Evolutionary conservation across 2,329 filamentous ascomycete species (phyloP).

Genomic region (Cytospora piceicola): DNA sequence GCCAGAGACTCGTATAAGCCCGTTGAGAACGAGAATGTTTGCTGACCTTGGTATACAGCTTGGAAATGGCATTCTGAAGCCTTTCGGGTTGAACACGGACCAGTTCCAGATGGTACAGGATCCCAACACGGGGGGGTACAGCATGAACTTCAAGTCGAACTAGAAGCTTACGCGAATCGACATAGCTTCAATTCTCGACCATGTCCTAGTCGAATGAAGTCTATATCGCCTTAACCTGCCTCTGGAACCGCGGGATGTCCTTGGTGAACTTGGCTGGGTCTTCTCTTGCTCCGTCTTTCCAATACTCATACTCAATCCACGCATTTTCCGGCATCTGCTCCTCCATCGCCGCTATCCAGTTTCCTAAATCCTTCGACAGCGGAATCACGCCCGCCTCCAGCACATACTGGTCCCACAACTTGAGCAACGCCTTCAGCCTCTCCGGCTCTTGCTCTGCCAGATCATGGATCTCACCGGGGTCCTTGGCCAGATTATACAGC

Average conservation of each 20-base stretch:
- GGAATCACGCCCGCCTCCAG: conserved; percentile 64
- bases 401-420: conserved; percentile 43
- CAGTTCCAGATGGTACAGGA: conserved; percentile 96
- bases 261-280: conserved; percentile 48
- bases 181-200: neutral
- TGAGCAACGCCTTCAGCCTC: conserved; percentile 39
- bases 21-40: neutral
- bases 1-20: neutral
- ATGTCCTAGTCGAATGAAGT: neutral
- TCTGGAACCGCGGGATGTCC: conserved; percentile 29
- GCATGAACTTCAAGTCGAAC: conserved; percentile 74
- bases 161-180: neutral
- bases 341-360: conserved; percentile 63
- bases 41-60: conserved; percentile 44
- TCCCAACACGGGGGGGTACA: conserved; percentile 87
- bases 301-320: conserved; percentile 70
- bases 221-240: conserved; percentile 30
- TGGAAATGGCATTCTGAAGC: conserved; percentile 88
- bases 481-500: conserved; percentile 50
- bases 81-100: conserved; percentile 90
- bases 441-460: conserved; percentile 41
- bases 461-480: conserved; percentile 51
- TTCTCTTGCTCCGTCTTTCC: conserved; percentile 50
- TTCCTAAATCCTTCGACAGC: conserved; percentile 59
- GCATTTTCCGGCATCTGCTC: conserved; percentile 68